Percentiles rank a stretch among this genome's conserved stretches.
Conservation (phyloP, 2,329 filamentous ascomycete genomes). For the Westerdykella ornata region DNA sequence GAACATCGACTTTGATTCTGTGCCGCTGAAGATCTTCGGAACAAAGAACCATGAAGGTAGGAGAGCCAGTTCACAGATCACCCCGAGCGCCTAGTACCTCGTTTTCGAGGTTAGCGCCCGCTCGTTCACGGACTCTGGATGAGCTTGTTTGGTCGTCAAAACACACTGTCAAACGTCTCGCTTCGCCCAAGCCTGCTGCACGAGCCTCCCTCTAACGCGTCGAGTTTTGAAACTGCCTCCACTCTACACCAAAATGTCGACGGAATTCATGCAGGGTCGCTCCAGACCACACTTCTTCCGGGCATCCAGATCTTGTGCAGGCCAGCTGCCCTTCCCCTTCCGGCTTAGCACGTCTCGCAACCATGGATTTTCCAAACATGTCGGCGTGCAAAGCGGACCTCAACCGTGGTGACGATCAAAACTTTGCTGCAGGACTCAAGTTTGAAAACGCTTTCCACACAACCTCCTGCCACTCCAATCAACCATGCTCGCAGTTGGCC, state of each 20-base stretch:
- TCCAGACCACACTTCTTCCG: slow-evolving; percentile 16
- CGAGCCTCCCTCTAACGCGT: slow-evolving; percentile 30
- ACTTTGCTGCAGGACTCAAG: slow-evolving; percentile 32
- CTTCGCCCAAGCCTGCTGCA: slow-evolving; percentile 32
- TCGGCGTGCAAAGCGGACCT: slow-evolving; percentile 23
- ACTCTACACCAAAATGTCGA: slow-evolving; percentile 21
- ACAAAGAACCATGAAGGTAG: no score
- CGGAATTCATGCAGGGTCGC: slow-evolving; percentile 25
- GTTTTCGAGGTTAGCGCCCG: slow-evolving; percentile 33
- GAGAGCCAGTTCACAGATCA: slow-evolving; percentile 1
- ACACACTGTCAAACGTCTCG: slow-evolving; percentile 36
- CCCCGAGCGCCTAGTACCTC: slow-evolving; percentile 22
- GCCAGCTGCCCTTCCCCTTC: slow-evolving; percentile 24
- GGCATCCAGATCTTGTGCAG: slow-evolving; percentile 24
- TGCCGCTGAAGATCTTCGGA: no score
- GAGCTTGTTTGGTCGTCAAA: slow-evolving; percentile 35
- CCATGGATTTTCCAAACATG: slow-evolving; percentile 36
- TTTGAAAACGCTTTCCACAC: slow-evolving; percentile 41
- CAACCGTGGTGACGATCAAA: slow-evolving; percentile 34
- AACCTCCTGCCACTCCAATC: slow-evolving; percentile 38
- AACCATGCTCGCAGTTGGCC: slow-evolving; percentile 25
- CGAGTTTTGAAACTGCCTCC: slow-evolving; percentile 38
- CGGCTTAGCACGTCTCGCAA: slow-evolving; percentile 34
- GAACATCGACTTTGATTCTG: background rate
- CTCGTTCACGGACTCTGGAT: slow-evolving; percentile 24